Evolutionary conservation across 148 eudicot species (phyloP).

Genomic region (Persicaria maculosa): DNA sequence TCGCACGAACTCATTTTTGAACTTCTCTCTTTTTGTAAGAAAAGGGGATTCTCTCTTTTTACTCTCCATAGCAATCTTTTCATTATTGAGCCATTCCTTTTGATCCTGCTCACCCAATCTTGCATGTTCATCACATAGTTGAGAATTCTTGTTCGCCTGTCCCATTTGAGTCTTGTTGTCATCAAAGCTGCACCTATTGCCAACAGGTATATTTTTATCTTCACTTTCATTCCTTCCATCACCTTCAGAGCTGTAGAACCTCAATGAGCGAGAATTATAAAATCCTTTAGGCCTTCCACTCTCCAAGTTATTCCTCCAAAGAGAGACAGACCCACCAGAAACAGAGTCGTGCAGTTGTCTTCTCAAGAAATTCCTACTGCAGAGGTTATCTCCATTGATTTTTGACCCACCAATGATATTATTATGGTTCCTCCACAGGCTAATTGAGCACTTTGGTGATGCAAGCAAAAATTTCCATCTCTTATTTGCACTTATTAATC

Average conservation of each 20-base stretch:
- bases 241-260: conserved; percentile 75
- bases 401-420: conserved; percentile 23
- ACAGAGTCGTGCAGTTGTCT: conserved; percentile 28
- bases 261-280: conserved; percentile 24
- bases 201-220: conserved; percentile 43
- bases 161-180: conserved; percentile 29
- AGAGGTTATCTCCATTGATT: conserved; percentile 12
- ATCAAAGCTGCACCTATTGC: conserved; percentile 35
- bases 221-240: conserved; percentile 78
- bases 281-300: conserved; percentile 24
- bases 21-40: conserved; percentile 61
- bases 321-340: conserved; percentile 14
- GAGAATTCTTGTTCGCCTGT: conserved; percentile 22
- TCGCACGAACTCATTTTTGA: conserved; percentile 74
- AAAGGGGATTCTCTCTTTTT: conserved; percentile 87
- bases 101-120: conserved; percentile 88
- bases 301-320: conserved; percentile 17
- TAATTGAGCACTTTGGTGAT: conserved; percentile 29
- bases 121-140: conserved; percentile 66
- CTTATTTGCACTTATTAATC: conserved; percentile 43
- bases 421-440: conserved; percentile 24
- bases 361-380: conserved; percentile 26
- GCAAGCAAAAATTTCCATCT: conserved; percentile 49
- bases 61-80: conserved; percentile 71
- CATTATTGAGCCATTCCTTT: conserved; percentile 84